phyloP scores from a whole-genome alignment of 2,329 filamentous ascomycete species.

The Epichloe brachyelytri region DNA sequence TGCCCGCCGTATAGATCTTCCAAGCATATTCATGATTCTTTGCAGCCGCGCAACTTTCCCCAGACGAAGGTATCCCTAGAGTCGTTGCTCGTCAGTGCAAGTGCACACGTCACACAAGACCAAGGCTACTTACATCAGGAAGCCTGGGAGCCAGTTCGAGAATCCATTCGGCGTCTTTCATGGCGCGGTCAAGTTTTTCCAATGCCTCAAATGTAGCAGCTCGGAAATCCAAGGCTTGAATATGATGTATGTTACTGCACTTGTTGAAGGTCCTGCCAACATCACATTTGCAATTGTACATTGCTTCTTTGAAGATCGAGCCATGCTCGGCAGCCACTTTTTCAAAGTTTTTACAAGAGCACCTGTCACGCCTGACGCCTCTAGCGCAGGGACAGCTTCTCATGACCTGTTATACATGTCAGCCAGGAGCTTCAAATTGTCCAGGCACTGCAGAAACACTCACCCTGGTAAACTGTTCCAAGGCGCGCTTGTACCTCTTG shows the following conservation, averaged over 20 bases:
- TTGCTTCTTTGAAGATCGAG: conserved; percentile 29
- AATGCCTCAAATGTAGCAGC: conserved; percentile 28
- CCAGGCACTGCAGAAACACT: conserved; percentile 1
- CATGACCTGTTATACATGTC: conserved; percentile 20
- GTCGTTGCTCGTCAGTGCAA: background rate
- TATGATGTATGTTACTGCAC: conserved; percentile 24
- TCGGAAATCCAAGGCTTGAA: conserved; percentile 28
- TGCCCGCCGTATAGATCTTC: conserved; percentile 26
- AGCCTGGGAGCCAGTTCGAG: conserved; percentile 27
- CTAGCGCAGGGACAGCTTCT: conserved; percentile 21
- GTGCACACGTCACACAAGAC: background rate
- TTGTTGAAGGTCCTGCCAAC: conserved; percentile 25
- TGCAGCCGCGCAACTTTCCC: conserved; percentile 26
- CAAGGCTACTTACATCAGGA: conserved; percentile 21
- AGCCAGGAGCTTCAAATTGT: background rate
- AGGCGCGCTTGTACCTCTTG: conserved; percentile 21
- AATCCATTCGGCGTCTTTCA: conserved; percentile 29
- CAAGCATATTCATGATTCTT: conserved; percentile 25
- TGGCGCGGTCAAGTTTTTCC: conserved; percentile 23
- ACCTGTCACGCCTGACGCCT: conserved; percentile 22
- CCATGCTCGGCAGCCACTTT: conserved; percentile 18
- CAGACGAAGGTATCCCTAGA: conserved; percentile 28
- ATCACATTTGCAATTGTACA: conserved; percentile 25
- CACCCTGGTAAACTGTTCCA: conserved; percentile 25
- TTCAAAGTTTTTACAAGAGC: conserved; percentile 27